phyloP scores from a whole-genome alignment of 768 basidiomycete species.

The Crassisporium funariophilum region DNA sequence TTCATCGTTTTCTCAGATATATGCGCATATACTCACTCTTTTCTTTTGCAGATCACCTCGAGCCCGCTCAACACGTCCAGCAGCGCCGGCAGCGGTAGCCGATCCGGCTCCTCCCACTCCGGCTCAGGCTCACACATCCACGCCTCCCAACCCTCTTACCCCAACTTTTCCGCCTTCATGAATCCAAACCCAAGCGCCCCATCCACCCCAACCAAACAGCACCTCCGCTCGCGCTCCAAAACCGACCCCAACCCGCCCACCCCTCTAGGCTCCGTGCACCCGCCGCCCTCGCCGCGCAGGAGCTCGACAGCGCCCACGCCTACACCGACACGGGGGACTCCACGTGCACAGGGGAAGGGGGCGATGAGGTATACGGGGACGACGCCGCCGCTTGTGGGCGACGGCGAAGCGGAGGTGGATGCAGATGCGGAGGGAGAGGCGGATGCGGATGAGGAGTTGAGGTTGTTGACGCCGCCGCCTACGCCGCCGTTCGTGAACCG shows the following conservation, averaged over 20 bases:
- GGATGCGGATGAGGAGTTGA: constrained; percentile 20
- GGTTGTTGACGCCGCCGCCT: constrained; percentile 26
- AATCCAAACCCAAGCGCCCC: neutral
- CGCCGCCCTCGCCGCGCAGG: constrained; percentile 14
- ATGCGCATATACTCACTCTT: too few relatives aligned
- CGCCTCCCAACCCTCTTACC: too few relatives aligned
- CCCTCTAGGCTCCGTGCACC: too few relatives aligned
- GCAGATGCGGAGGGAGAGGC: constrained; percentile 11
- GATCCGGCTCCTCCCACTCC: neutral
- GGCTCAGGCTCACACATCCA: too few relatives aligned
- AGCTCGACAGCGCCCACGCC: constrained; percentile 16
- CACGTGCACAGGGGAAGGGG: neutral
- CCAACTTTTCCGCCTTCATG: neutral
- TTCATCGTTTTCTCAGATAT: too few relatives aligned
- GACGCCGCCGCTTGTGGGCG: constrained; percentile 17
- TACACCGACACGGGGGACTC: constrained; percentile 5
- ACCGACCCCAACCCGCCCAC: constrained; percentile 18
- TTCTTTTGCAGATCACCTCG: too few relatives aligned
- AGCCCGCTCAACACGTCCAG: neutral
- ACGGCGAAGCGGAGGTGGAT: neutral
- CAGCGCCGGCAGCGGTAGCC: neutral
- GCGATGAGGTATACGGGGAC: constrained; percentile 11
- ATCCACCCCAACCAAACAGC: neutral
- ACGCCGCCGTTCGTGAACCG: constrained; percentile 24
- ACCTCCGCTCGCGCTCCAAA: constrained; percentile 17